These are phyloP conservation scores for Helenozyma rhizophorensis DNA, from an alignment of 805 yeast species.

Conservation along the genomic window DNA sequence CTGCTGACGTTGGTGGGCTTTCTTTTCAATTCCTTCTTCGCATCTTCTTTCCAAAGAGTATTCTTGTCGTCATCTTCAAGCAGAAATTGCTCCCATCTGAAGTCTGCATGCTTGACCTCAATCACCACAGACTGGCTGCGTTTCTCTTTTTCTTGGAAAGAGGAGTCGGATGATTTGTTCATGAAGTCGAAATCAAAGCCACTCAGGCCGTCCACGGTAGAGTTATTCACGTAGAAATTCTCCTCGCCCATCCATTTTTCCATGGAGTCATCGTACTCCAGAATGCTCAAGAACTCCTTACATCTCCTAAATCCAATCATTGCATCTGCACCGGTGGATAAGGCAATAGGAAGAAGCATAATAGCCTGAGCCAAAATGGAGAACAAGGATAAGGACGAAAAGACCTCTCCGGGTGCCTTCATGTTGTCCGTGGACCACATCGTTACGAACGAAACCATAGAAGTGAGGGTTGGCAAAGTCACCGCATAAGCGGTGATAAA, in stretches of 20 bases:
- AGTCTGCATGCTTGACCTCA: slow-evolving; percentile 10
- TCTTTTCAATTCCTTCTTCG: slow-evolving; percentile 10
- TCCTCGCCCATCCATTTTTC: slow-evolving; percentile 6
- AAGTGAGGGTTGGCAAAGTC: slow-evolving; percentile 38
- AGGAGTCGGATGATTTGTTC: not conserved
- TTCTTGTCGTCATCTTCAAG: slow-evolving; percentile 2
- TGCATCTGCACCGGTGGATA: slow-evolving; percentile 44
- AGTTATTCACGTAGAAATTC: slow-evolving; percentile 7
- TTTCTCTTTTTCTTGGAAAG: not conserved
- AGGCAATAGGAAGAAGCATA: slow-evolving; percentile 40
- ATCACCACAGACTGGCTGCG: slow-evolving; percentile 4
- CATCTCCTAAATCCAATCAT: slow-evolving; percentile 33
- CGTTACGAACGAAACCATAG: slow-evolving; percentile 43
- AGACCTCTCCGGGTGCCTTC: slow-evolving; percentile 36
- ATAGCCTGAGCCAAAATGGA: slow-evolving; percentile 41
- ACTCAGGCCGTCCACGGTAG: not conserved
- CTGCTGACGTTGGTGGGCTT: not conserved
- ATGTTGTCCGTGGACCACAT: slow-evolving; percentile 42
- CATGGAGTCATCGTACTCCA: slow-evolving; percentile 14
- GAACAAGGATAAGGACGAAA: slow-evolving; percentile 39
- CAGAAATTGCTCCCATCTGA: slow-evolving; percentile 12
- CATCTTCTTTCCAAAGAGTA: slow-evolving; percentile 7
- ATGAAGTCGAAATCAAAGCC: not conserved
- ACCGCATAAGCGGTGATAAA: slow-evolving; percentile 42
- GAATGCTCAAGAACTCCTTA: slow-evolving; percentile 18